phyloP scores from a whole-genome alignment of 2,329 filamentous ascomycete genomes.

The Mycosphaerella arachidis region DNA sequence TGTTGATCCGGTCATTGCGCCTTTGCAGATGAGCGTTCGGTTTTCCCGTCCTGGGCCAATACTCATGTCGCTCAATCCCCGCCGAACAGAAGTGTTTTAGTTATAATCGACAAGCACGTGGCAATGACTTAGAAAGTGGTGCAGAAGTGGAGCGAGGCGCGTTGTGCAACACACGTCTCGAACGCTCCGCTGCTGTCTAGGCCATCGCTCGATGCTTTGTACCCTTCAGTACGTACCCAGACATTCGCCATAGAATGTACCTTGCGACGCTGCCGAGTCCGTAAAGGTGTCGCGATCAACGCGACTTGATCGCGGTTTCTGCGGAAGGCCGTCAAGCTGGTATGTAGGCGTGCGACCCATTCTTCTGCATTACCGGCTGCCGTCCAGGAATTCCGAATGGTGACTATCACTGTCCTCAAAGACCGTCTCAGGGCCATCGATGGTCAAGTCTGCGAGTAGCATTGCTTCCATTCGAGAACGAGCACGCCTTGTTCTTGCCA shows the following conservation, averaged over 20 bases:
- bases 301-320: constrained; percentile 7
- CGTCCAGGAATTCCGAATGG: constrained; percentile 19
- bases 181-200: too few species aligned
- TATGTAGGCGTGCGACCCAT: constrained; percentile 10
- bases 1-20: constrained; percentile 6
- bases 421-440: constrained; percentile 9
- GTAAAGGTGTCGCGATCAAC: constrained; percentile 13
- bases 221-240: not conserved
- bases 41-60: constrained; percentile 13
- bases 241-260: constrained; percentile 19
- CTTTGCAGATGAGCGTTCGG: constrained; percentile 15
- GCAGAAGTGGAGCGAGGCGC: too few species aligned
- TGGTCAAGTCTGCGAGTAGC: constrained; percentile 8
- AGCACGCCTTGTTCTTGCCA: not conserved
- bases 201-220: too few species aligned
- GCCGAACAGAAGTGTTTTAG: too few species aligned
- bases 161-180: too few species aligned
- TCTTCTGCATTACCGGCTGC: constrained; percentile 13
- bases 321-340: constrained; percentile 12
- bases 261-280: constrained; percentile 14
- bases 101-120: too few species aligned
- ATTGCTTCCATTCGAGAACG: constrained; percentile 3
- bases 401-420: constrained; percentile 19
- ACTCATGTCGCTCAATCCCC: constrained; percentile 18
- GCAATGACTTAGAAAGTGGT: too few species aligned